Conservation (phyloP, 371 early-diverging fungal species). For the Mortierella sp. region DNA sequence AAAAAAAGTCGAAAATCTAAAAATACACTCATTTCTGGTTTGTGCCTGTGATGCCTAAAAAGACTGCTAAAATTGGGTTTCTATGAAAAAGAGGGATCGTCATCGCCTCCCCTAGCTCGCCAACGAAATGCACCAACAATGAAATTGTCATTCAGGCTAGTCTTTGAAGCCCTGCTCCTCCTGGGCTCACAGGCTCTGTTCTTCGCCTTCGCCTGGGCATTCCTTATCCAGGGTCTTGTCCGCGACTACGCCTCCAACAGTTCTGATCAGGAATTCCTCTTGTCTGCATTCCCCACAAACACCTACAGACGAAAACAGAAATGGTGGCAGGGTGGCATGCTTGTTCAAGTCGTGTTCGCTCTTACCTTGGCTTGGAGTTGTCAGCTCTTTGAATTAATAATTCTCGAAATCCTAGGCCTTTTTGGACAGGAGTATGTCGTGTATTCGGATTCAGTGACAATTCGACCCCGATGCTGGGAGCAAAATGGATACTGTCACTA, state of each 20-base stretch:
- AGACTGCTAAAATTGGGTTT: not conserved
- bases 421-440: slow-evolving; percentile 72
- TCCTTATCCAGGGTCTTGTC: slow-evolving; percentile 64
- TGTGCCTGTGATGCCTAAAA: not conserved
- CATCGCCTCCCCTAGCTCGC: no score
- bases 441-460: no score
- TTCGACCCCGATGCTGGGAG: not conserved
- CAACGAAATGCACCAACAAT: slow-evolving; percentile 21
- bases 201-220: slow-evolving; percentile 67
- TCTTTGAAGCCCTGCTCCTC: slow-evolving; percentile 57
- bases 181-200: slow-evolving; percentile 62
- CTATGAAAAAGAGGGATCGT: not conserved
- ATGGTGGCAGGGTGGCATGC: slow-evolving; percentile 57
- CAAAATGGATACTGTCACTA: not conserved
- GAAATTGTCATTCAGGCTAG: slow-evolving; percentile 41
- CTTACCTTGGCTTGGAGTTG: slow-evolving; percentile 83
- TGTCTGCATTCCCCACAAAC: slow-evolving; percentile 37
- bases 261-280: slow-evolving; percentile 52
- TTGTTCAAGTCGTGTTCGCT: slow-evolving; percentile 80
- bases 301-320: slow-evolving; percentile 40
- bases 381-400: slow-evolving; percentile 83
- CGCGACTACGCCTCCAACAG: slow-evolving; percentile 64
- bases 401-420: slow-evolving; percentile 83
- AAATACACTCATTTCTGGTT: no score
- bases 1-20: not conserved